Evolutionary conservation across 2,329 filamentous ascomycete species (phyloP).

Genomic region (Colletotrichum tamarilloi): DNA sequence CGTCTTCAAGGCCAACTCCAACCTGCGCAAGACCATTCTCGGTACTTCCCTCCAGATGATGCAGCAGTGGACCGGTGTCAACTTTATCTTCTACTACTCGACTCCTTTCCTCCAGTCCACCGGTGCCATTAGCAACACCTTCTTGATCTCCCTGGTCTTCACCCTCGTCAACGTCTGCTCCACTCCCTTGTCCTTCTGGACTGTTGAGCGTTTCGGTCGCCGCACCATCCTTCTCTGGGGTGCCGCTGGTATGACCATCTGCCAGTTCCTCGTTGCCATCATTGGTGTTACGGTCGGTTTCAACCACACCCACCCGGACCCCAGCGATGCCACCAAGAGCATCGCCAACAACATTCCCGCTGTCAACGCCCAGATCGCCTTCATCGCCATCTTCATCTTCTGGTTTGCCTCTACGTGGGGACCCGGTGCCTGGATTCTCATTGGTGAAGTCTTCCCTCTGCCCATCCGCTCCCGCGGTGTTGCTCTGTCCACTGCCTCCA

Average conservation of each 20-base stretch:
- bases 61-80: slow-evolving; percentile 87
- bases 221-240: slow-evolving; percentile 83
- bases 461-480: slow-evolving; percentile 91
- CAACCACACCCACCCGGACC: slow-evolving; percentile 58
- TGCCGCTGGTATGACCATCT: slow-evolving; percentile 84
- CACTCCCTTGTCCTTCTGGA: slow-evolving; percentile 88
- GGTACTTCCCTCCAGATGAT: slow-evolving; percentile 83
- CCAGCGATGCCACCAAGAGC: slow-evolving; percentile 49
- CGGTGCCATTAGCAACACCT: slow-evolving; percentile 80
- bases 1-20: slow-evolving; percentile 71
- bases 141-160: slow-evolving; percentile 87
- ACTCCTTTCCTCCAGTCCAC: slow-evolving; percentile 86
- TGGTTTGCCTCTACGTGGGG: slow-evolving; percentile 93
- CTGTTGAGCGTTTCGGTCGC: slow-evolving; percentile 84
- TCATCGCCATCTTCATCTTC: slow-evolving; percentile 94
- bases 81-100: slow-evolving; percentile 92
- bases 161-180: slow-evolving; percentile 89
- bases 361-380: slow-evolving; percentile 80
- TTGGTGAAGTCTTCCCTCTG: slow-evolving; percentile 91
- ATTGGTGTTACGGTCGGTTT: slow-evolving; percentile 72
- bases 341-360: slow-evolving; percentile 66
- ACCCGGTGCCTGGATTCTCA: slow-evolving; percentile 82
- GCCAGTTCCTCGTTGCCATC: slow-evolving; percentile 89
- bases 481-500: slow-evolving; percentile 85
- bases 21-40: slow-evolving; percentile 76